Conservation (phyloP, 371 early-diverging fungal species). For the Lichtheimia corymbifera region DNA sequence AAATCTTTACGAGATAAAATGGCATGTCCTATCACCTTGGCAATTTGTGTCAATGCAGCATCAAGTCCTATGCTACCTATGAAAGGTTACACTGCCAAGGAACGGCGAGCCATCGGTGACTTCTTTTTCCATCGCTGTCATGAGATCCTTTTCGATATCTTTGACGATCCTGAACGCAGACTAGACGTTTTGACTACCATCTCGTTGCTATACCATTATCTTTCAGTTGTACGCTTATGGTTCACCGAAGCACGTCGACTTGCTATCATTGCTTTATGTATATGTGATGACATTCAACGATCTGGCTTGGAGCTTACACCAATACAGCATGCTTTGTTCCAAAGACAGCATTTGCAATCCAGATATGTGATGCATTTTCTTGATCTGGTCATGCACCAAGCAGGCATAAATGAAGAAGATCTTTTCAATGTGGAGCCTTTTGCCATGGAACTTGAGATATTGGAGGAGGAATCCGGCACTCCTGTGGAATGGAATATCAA, state of each 20-base stretch:
- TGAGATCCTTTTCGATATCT: conserved; percentile 14
- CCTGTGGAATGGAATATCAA: no score
- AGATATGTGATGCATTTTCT: no score
- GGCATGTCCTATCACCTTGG: conserved; percentile 12
- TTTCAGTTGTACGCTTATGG: background rate
- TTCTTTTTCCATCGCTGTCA: conserved; percentile 14
- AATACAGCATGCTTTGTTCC: no score
- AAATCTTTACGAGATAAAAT: conserved; percentile 7
- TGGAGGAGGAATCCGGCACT: no score
- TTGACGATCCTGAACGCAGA: conserved; percentile 20
- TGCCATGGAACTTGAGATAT: no score
- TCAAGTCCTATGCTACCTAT: background rate
- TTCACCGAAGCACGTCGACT: conserved; percentile 9
- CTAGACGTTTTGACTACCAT: conserved; percentile 14
- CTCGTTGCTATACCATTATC: background rate
- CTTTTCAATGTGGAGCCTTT: no score
- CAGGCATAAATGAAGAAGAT: no score
- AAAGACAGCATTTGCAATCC: no score
- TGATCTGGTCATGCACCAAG: no score
- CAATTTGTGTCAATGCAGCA: conserved; percentile 12
- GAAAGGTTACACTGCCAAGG: conserved; percentile 1
- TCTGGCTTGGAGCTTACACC: no score
- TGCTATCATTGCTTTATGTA: background rate
- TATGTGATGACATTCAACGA: conserved; percentile 2
- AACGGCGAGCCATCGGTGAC: conserved; percentile 17